A percentile compares a stretch with the other conserved stretches of the same genome.
phyloP scores from a whole-genome alignment of 2,329 filamentous ascomycete species.

The Dothideomycetes sp. region DNA sequence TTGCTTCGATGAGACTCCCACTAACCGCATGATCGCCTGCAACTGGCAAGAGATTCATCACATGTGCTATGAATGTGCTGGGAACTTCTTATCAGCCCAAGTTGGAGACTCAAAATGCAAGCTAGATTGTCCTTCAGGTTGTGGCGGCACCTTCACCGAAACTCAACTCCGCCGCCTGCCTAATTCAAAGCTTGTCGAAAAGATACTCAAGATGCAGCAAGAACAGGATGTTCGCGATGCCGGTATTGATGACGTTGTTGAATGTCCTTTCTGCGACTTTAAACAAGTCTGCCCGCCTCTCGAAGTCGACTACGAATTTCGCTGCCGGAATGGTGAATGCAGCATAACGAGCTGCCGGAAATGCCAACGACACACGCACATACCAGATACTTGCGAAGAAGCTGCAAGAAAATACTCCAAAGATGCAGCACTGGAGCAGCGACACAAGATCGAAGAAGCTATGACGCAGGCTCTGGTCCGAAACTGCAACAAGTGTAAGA shows the following conservation, averaged over 20 bases:
- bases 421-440: conserved; percentile 48
- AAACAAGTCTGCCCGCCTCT: conserved; percentile 61
- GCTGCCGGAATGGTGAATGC: conserved; percentile 58
- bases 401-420: conserved; percentile 31
- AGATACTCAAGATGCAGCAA: conserved; percentile 61
- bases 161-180: conserved; percentile 47
- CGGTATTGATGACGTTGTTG: conserved; percentile 58
- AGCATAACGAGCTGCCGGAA: conserved; percentile 39
- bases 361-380: conserved; percentile 58
- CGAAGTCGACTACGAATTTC: conserved; percentile 60
- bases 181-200: conserved; percentile 45
- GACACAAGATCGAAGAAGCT: conserved; percentile 67
- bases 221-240: conserved; percentile 59
- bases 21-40: conserved; percentile 61
- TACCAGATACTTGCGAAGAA: conserved; percentile 63
- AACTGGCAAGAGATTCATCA: conserved; percentile 46
- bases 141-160: conserved; percentile 48
- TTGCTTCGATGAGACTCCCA: conserved; percentile 57
- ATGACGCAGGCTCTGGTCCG: conserved; percentile 73
- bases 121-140: conserved; percentile 60
- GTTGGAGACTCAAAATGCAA: conserved; percentile 60
- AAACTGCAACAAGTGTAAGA: conserved; percentile 59
- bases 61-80: conserved; percentile 61
- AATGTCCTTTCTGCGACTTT: conserved; percentile 74
- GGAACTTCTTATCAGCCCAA: conserved; percentile 52